Evolutionary conservation across 768 basidiomycete genomes (phyloP), one percentile per base, ranked within the genome.

Genomic region (Sarcomyxa edulis): DNA sequence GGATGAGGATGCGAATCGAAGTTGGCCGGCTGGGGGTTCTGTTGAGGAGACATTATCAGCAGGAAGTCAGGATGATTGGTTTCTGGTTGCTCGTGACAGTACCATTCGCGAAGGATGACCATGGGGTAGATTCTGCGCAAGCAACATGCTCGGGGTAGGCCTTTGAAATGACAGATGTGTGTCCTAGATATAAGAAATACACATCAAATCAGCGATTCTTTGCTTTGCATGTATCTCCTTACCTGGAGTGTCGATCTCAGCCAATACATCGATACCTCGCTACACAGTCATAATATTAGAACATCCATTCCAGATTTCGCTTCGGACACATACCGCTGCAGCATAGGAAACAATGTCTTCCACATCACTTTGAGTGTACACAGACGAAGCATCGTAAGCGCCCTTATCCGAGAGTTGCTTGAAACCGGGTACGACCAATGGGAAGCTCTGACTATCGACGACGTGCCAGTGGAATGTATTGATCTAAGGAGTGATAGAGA

Each of bases 391-490:
- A 3, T 76, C 76, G 59, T 93, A 93, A 8, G 89, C 84, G 2
- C 84, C 89, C 2, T 72, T 67, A 12, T 46, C 43, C 7, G 83
- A 66, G 1, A 92, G 63, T 39, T 76, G 73, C 0, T 80, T 70
- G 52, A 74, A 81, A 7, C 69, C 69, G 3, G 74, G 63, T 14
- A 91, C 61, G 26, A 72, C 65, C 11, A 92, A 66, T 2, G 90
- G 88, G 65, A 86, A 93, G 24, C 77, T 80, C 50, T 92, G 86
- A 38, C 79, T 77, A 58, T 93, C 90, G 24, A 78, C 78, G 40
- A 88, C 67, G 51, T 92, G 90, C 89, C 88, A 92, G 47, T 92
- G 86, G 48, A 92, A 74, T 2, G 74, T 76, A 56, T 81, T 89
- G 34, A 87, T 72, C 78, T 81, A 30, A 5, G 21, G n/a, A n/a